phyloP scores from a whole-genome alignment of 371 early-diverging fungal genomes.

The Mucor racemosus region DNA sequence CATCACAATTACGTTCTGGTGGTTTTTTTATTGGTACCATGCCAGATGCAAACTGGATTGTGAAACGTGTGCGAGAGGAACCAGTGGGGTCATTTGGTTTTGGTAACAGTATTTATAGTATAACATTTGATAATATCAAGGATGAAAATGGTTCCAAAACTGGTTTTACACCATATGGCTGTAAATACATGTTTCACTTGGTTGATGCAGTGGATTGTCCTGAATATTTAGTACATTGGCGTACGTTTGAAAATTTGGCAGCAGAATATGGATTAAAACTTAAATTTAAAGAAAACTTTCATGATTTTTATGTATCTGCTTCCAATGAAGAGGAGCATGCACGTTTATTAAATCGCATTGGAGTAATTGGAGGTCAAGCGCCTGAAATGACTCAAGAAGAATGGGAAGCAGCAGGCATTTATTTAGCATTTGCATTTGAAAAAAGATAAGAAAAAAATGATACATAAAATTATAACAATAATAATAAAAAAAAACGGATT shows the following conservation, averaged over 20 bases:
- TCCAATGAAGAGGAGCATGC: slow-evolving; percentile 54
- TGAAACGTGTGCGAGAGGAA: slow-evolving; percentile 49
- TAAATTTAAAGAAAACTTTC: slow-evolving; percentile 76
- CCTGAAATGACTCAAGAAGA: slow-evolving; percentile 77
- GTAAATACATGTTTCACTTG: slow-evolving; percentile 92
- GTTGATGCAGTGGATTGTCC: slow-evolving; percentile 98
- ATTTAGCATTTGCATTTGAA: slow-evolving; percentile 64
- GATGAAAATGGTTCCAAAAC: slow-evolving; percentile 34
- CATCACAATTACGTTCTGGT: slow-evolving; percentile 74
- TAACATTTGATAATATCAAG: slow-evolving; percentile 76
- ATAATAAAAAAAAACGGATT: slow-evolving; percentile 61
- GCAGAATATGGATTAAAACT: slow-evolving; percentile 80
- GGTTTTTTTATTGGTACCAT: slow-evolving; percentile 95
- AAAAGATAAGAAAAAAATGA: slow-evolving; percentile 62
- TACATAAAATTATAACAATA: too few species aligned
- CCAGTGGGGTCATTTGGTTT: slow-evolving; percentile 53
- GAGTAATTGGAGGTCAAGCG: slow-evolving; percentile 73
- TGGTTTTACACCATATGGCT: slow-evolving; percentile 75
- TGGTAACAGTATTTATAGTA: slow-evolving; percentile 87
- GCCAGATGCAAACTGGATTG: slow-evolving; percentile 92
- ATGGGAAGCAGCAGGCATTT: slow-evolving; percentile 90
- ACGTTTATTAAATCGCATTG: slow-evolving; percentile 78
- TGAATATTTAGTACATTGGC: slow-evolving; percentile 95
- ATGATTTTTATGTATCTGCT: slow-evolving; percentile 75
- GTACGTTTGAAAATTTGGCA: slow-evolving; percentile 82